Evolutionary conservation across 192 early-diverging fungal species (phyloP), one percentile per base, ranked within the genome.

Genomic region (Umbelopsis isabellina): DNA sequence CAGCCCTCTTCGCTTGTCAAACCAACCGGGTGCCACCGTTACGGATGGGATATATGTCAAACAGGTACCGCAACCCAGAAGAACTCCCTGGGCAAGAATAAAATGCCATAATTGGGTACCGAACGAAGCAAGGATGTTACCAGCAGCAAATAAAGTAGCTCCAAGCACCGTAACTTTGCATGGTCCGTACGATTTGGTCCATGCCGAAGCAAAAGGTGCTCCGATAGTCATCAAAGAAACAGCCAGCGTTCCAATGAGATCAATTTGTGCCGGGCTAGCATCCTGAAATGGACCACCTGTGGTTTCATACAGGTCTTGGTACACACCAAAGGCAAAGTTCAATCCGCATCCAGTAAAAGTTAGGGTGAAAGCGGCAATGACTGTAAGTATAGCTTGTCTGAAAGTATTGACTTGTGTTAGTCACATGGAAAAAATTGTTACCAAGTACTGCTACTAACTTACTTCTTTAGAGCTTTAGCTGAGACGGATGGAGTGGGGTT

Each of bases 31-130:
- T 0, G 84, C 82, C 22, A 84, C 58, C 7, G 75, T 75, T n/a
- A 78, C 69, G 9, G 51, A 51, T 0, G 90, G 89, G 18, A 89
- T 83, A 50, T 89, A 87, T 13, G 87, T 49, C 46, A 94, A 69
- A n/a, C 82, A 83, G 22, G 81, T 72, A 4, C 91, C 91, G n/a
- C 90, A 72, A 2, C 93, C 93, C 69, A 90, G 85, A 66, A 94
- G 30, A 9, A 91, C 65, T 4, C 89, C 90, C 72, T 92, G 91
- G 0, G 91, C 83, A 20, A 91, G 72, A 44, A 89, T 81, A 21
- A 93, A 76, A 16, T 93, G 90, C 90, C 90, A 91, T 0, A 89
- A 72, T 41, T 87, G 55, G 16, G 55, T 61, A 16, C 55, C 55
- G 13, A 61, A 61, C 6, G 55, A 61, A 15, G 55, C 55, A 0